A percentile compares a stretch with the other conserved stretches of the same genome.
Evolutionary conservation across 2,329 filamentous ascomycete species (phyloP).

Genomic region (Falciphora oryzae): DNA sequence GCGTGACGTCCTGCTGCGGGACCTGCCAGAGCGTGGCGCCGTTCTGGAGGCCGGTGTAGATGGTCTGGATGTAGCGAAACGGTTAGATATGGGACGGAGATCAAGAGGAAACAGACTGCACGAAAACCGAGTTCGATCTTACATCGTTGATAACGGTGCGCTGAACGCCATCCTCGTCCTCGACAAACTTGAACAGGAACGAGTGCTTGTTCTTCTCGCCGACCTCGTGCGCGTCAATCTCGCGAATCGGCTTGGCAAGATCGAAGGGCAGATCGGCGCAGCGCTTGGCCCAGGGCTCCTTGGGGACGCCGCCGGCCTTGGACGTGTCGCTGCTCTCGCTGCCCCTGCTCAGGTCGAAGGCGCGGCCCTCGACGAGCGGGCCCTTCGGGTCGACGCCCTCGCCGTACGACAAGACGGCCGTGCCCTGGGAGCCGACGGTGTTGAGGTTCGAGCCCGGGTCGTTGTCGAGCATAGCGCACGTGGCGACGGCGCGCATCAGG

Average conservation of each 20-base stretch:
- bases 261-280: constrained; percentile 32
- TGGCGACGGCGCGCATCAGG: constrained; percentile 10
- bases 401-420: constrained; percentile 26
- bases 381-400: constrained; percentile 18
- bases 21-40: constrained; percentile 11
- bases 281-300: constrained; percentile 25
- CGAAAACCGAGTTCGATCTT: background rate
- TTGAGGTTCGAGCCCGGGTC: constrained; percentile 15
- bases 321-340: background rate
- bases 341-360: constrained; percentile 23
- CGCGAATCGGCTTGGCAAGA: constrained; percentile 25
- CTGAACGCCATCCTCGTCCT: constrained; percentile 28
- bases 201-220: constrained; percentile 25
- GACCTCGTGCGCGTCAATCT: constrained; percentile 23
- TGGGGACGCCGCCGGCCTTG: constrained; percentile 11
- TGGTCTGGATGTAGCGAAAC: background rate
- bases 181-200: constrained; percentile 29
- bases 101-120: background rate
- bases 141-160: constrained; percentile 32
- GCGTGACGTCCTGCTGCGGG: background rate
- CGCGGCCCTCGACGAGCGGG: constrained; percentile 23
- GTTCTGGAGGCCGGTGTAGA: constrained; percentile 6
- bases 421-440: constrained; percentile 21
- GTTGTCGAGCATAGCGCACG: constrained; percentile 8
- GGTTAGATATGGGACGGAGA: background rate